Percentiles rank a stretch among this genome's conserved stretches.
These are phyloP conservation scores for barrel medic (Medicago truncatula) DNA, from an alignment of 306 rosid species.

Conservation along the genomic window DNA sequence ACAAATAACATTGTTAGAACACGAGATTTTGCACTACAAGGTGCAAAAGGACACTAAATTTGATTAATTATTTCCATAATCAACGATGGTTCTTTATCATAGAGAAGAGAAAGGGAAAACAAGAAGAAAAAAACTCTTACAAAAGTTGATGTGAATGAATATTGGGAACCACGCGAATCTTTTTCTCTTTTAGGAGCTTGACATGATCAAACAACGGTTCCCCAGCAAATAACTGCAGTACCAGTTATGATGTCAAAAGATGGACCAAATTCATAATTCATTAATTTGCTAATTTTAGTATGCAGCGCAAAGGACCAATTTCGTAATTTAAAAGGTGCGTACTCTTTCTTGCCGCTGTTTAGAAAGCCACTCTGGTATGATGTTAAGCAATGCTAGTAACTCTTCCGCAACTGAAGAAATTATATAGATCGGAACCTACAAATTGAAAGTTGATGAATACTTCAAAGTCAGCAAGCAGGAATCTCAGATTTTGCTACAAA, in stretches of 20 bases:
- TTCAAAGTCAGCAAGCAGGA: constrained; percentile 23
- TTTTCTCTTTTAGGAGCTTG: constrained; percentile 63
- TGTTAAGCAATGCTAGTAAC: constrained; percentile 69
- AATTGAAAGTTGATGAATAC: constrained; percentile 19
- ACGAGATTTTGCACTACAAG: constrained; percentile 12
- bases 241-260: constrained; percentile 34
- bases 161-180: constrained; percentile 73
- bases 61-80: constrained; percentile 1
- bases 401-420: constrained; percentile 86
- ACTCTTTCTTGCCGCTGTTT: constrained; percentile 78
- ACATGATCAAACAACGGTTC: constrained; percentile 69
- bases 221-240: constrained; percentile 79
- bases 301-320: constrained; percentile 31
- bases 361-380: constrained; percentile 88
- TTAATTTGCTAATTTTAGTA: constrained; percentile 33
- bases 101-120: constrained; percentile 3
- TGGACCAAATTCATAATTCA: constrained; percentile 20
- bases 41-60: constrained; percentile 6
- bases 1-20: neutral
- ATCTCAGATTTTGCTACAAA: constrained; percentile 11
- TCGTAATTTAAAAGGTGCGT: constrained; percentile 29
- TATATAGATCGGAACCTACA: constrained; percentile 85
- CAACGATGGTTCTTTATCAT: neutral
- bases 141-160: constrained; percentile 67
- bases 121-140: constrained; percentile 53